phyloP scores from a whole-genome alignment of 2,329 filamentous ascomycete genomes.

The Ilyonectria destructans region DNA sequence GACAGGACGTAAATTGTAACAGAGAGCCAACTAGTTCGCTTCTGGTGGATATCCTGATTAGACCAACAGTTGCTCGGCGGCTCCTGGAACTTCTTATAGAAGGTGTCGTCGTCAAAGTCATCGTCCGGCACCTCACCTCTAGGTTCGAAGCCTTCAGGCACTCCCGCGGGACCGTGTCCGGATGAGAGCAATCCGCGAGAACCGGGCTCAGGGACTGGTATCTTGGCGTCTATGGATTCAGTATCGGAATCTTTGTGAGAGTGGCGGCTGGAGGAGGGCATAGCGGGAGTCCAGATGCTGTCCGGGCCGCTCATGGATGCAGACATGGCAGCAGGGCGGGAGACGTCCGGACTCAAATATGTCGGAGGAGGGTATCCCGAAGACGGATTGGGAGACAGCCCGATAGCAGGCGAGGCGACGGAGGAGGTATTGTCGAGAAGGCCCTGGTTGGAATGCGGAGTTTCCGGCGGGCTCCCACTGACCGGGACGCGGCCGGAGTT shows the following conservation, averaged over 20 bases:
- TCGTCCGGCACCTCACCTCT: conserved; percentile 40
- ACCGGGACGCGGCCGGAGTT: conserved; percentile 29
- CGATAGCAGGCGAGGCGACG: conserved; percentile 12
- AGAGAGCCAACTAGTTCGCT: conserved; percentile 64
- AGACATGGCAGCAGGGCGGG: conserved; percentile 11
- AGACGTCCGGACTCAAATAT: conserved; percentile 34
- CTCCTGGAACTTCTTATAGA: conserved; percentile 53
- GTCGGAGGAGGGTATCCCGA: conserved; percentile 20
- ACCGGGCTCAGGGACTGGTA: conserved; percentile 22
- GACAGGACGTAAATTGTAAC: conserved; percentile 65
- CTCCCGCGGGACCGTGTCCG: neutral
- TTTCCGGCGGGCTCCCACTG: conserved; percentile 41
- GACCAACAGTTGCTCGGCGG: conserved; percentile 56
- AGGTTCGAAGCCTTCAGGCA: conserved; percentile 32
- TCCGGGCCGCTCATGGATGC: conserved; percentile 31
- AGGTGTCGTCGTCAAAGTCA: conserved; percentile 51
- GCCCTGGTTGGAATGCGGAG: conserved; percentile 42
- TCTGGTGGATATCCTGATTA: conserved; percentile 51
- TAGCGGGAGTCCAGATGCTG: conserved; percentile 44
- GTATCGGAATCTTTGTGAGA: conserved; percentile 4
- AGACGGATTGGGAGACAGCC: neutral
- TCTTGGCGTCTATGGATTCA: conserved; percentile 15
- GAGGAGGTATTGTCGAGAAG: conserved; percentile 30
- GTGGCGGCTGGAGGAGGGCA: conserved; percentile 34
- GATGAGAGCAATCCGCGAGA: conserved; percentile 13